Conservation (phyloP, 2,329 filamentous ascomycete species). For the Hypocreales sp. region DNA sequence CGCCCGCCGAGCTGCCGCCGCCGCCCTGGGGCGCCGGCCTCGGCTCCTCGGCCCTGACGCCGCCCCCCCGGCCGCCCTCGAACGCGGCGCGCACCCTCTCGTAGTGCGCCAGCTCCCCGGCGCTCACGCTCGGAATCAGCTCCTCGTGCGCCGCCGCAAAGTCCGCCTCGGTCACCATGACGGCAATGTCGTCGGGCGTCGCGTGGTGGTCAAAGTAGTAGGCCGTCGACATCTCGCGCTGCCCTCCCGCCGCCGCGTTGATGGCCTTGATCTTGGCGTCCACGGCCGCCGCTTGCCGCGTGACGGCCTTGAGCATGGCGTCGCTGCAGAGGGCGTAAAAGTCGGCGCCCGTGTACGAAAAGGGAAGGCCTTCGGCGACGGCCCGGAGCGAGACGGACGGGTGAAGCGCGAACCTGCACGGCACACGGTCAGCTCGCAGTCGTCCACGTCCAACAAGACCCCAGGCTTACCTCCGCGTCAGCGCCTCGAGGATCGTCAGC, state of each 20-base stretch:
- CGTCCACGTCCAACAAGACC: background rate
- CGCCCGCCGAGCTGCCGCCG: constrained; percentile 12
- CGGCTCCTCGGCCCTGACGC: constrained; percentile 7
- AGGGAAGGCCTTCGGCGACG: constrained; percentile 66
- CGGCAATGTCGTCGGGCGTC: constrained; percentile 64
- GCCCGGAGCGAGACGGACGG: constrained; percentile 60
- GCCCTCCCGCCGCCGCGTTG: too few species aligned
- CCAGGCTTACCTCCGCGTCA: constrained; percentile 72
- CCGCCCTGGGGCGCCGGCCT: constrained; percentile 10
- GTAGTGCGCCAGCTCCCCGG: constrained; percentile 84
- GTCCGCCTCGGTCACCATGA: constrained; percentile 80
- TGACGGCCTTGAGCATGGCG: constrained; percentile 97
- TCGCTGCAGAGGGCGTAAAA: constrained; percentile 95
- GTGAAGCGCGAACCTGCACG: constrained; percentile 67
- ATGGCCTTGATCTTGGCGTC: constrained; percentile 67
- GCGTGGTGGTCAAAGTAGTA: constrained; percentile 94
- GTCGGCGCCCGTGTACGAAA: constrained; percentile 95
- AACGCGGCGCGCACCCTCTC: constrained; percentile 71
- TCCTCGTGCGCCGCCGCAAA: constrained; percentile 71
- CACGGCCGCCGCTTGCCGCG: constrained; percentile 68
- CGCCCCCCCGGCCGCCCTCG: constrained; percentile 40
- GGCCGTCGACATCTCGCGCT: constrained; percentile 54
- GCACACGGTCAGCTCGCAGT: background rate
- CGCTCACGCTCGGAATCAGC: constrained; percentile 84
- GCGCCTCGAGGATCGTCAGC: constrained; percentile 78